phyloP scores from a whole-genome alignment of 1,139 yeast species.

The Suhomyces bribrorum region DNA sequence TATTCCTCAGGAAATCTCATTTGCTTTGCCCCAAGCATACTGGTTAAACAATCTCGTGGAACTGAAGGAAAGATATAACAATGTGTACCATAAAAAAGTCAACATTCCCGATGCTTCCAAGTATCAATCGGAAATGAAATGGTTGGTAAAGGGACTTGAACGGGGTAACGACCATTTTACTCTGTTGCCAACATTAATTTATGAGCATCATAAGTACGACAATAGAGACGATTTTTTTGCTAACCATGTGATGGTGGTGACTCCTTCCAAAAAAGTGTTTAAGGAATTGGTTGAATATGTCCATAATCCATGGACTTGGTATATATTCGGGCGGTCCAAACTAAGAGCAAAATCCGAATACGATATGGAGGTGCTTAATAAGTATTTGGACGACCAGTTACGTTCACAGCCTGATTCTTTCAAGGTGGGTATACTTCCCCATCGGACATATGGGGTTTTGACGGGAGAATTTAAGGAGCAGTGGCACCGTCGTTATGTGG shows the following conservation, averaged over 20 bases:
- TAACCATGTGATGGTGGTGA: constrained; percentile 48
- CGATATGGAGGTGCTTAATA: constrained; percentile 55
- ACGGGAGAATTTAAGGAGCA: constrained; percentile 50
- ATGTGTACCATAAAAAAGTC: constrained; percentile 17
- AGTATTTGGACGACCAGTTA: constrained; percentile 23
- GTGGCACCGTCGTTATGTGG: constrained; percentile 26
- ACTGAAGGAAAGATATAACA: constrained; percentile 8
- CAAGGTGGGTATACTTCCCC: constrained; percentile 44
- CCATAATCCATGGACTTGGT: constrained; percentile 36
- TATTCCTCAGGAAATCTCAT: constrained; percentile 28
- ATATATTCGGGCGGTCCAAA: constrained; percentile 21
- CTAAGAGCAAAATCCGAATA: constrained; percentile 33
- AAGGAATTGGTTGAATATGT: constrained; percentile 31
- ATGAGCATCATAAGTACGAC: constrained; percentile 33
- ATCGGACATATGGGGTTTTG: constrained; percentile 46
- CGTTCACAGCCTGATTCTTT: constrained; percentile 17
- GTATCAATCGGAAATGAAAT: constrained; percentile 9
- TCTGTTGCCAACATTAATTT: constrained; percentile 22
- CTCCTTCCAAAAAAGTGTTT: constrained; percentile 35
- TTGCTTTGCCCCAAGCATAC: constrained; percentile 42
- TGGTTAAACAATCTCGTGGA: constrained; percentile 30
- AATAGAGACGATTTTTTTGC: constrained; percentile 37
- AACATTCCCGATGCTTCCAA: constrained; percentile 17
- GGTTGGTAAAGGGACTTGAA: constrained; percentile 9
- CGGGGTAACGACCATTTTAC: constrained; percentile 7